A percentile compares a stretch with the other conserved stretches of the same genome.
phyloP scores from a whole-genome alignment of 106 monocot genomes.

The Ottelia alismoides region DNA sequence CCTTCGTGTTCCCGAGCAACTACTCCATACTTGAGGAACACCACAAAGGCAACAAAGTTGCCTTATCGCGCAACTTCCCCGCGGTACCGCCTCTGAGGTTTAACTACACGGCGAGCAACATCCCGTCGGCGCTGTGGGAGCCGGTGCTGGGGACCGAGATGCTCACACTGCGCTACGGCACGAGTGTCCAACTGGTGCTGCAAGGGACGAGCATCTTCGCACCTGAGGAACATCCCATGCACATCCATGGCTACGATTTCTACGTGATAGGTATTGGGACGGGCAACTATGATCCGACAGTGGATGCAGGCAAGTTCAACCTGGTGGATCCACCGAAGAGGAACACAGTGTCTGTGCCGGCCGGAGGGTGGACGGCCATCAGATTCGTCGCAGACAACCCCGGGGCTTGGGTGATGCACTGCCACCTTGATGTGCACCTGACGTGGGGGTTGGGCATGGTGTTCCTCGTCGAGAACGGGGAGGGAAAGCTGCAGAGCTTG shows the following conservation, averaged over 20 bases:
- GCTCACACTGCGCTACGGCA: constrained; percentile 18
- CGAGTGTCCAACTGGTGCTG: constrained; percentile 28
- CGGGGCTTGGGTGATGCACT: constrained; percentile 38
- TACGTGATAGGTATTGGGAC: constrained; percentile 25
- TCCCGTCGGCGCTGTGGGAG: constrained; percentile 19
- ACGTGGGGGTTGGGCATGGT: constrained; percentile 43
- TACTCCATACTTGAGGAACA: constrained; percentile 28
- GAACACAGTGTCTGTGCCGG: constrained; percentile 34
- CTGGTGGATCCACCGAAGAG: constrained; percentile 27
- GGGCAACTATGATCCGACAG: constrained; percentile 25
- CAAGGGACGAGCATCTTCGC: constrained; percentile 31
- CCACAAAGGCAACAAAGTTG: constrained; percentile 7
- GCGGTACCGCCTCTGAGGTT: constrained; percentile 27
- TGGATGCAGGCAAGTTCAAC: constrained; percentile 25
- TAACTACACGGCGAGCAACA: constrained; percentile 33
- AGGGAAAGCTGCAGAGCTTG: constrained; percentile 15
- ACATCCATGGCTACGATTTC: constrained; percentile 35
- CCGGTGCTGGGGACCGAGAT: constrained; percentile 21
- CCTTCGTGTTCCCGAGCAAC: constrained; percentile 23
- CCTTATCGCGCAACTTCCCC: constrained; percentile 30
- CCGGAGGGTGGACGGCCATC: constrained; percentile 29
- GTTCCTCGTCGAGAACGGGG: constrained; percentile 29
- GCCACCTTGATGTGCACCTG: constrained; percentile 35
- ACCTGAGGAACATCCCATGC: constrained; percentile 29
- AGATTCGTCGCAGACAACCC: constrained; percentile 26